phyloP scores from a whole-genome alignment of 129 eudicot genomes.

The Escallonia rubra region DNA sequence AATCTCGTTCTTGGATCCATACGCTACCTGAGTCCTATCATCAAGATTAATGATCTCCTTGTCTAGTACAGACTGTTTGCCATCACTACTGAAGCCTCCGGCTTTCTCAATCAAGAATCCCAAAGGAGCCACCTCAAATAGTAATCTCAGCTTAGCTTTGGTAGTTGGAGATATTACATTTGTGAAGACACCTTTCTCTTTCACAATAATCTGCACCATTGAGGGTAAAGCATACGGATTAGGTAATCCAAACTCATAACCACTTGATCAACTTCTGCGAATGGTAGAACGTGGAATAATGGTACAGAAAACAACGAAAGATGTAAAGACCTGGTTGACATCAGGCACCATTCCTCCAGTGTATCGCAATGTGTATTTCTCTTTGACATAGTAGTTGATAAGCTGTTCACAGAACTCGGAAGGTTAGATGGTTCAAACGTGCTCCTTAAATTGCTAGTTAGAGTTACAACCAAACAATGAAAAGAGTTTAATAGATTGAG shows the following conservation, averaged over 20 bases:
- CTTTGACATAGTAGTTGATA: conserved; percentile 79
- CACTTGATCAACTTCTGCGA: neutral
- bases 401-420: conserved; percentile 34
- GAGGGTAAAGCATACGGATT: conserved; percentile 2
- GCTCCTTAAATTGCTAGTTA: neutral
- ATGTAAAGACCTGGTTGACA: conserved; percentile 81
- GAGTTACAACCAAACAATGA: neutral
- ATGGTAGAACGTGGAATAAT: neutral
- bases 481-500: no score
- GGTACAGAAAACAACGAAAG: neutral
- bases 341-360: conserved; percentile 99
- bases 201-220: conserved; percentile 78
- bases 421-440: neutral
- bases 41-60: conserved; percentile 70
- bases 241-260: neutral
- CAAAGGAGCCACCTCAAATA: conserved; percentile 95
- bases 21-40: conserved; percentile 96
- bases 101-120: conserved; percentile 94
- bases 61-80: conserved; percentile 79
- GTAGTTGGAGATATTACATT: conserved; percentile 84
- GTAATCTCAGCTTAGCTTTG: conserved; percentile 89
- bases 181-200: conserved; percentile 95
- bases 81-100: conserved; percentile 93
- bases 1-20: conserved; percentile 90
- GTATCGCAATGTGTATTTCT: conserved; percentile 96